Conservation (phyloP, 2,329 filamentous ascomycete species). For the Alternaria brassicicola region DNA sequence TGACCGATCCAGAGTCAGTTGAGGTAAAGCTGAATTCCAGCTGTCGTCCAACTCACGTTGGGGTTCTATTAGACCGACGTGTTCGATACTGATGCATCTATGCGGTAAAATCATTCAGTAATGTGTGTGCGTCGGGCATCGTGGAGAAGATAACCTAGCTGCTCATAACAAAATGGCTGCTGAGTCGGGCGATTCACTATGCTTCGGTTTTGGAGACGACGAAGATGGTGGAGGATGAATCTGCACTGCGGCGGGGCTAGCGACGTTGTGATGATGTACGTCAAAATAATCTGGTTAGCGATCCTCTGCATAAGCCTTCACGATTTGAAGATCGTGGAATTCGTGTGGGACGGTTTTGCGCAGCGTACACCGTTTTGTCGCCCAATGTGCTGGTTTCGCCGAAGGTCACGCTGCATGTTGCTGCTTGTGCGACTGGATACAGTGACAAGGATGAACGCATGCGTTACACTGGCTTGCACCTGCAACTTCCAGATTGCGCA, state of each 20-base stretch:
- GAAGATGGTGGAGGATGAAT: not conserved
- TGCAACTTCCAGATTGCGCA: not conserved
- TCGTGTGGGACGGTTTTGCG: not conserved
- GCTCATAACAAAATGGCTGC: not conserved
- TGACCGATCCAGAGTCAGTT: not conserved
- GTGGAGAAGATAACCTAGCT: not conserved
- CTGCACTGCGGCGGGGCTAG: not conserved
- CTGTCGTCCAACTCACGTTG: not conserved
- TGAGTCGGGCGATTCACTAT: accelerated
- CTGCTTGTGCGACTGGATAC: too few relatives aligned
- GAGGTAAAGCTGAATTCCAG: not conserved
- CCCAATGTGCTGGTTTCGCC: not conserved
- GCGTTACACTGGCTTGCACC: not conserved
- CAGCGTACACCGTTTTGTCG: not conserved
- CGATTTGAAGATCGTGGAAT: not conserved
- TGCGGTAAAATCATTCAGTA: not conserved
- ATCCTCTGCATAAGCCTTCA: not conserved
- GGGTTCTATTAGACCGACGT: not conserved
- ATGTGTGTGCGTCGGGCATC: not conserved
- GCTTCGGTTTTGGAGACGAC: not conserved
- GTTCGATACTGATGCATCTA: not conserved
- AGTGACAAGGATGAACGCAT: too few relatives aligned
- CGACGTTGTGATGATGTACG: not conserved
- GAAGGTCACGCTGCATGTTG: not conserved
- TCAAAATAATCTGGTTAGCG: not conserved